Evolutionary conservation across 108 stramenopile genomes (phyloP), one percentile per base, ranked within the genome.

Genomic region (Skeletonema marinoi): DNA sequence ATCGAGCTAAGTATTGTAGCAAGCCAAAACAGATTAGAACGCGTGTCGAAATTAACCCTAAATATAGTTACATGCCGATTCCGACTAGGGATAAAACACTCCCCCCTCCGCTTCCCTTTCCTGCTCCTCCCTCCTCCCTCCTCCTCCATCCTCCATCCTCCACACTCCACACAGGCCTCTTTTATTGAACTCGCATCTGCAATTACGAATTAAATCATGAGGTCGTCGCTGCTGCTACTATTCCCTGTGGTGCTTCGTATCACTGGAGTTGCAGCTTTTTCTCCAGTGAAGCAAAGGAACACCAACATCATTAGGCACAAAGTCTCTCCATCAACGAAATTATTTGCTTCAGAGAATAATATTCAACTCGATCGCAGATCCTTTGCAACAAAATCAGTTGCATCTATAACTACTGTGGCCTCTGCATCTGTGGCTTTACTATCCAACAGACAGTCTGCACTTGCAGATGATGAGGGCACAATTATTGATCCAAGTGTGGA

Each of bases 401-500:
- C 54, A 25, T 56, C 54, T 6, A 56, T 56, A 29, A 25, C 5
- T 56, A 56, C 54, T 56, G 21, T 25, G 54, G 7, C 21, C 0
- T 16, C 54, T 56, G 54, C 54, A 56, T 56, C 54, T 25, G 25
- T 6, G 16, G 54, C 54, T 10, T 56, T 56, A 10, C 9, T 56
- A 25, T 8, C 54, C 5, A 56, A 25, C 9, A 56, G 21, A 16
- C 48, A 68, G 48, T 25, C 68, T n/a, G 68, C 68, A 30, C 32
- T 68, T 14, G 62, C 63, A 7, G 58, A 21, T 32, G 41, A 35
- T 11, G 36, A 50, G 30, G 41, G 58, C 48, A 44, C 21, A 19
- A 64, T 36, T 51, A 90, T 90, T 46, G 90, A 90, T 75, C 90
- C 90, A 5, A 72, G 71, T 4, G 58, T 66, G 11, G 78, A 74